Conservation (phyloP, 805 yeast genomes). For the Cyberlindnera misumaiensis region DNA sequence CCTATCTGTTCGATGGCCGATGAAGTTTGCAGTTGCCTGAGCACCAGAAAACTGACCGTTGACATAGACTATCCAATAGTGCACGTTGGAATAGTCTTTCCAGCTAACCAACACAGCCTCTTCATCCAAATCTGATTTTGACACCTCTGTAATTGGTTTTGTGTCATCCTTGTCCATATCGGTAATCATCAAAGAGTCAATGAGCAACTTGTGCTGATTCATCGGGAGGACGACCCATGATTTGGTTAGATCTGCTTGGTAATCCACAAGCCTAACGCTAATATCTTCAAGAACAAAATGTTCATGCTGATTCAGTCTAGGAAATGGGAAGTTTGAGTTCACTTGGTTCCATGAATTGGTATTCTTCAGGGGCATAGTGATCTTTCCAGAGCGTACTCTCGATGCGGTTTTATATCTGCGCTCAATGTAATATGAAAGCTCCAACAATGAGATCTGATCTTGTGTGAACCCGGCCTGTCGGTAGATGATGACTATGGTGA, state of each 20-base stretch:
- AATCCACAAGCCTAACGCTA: constrained; percentile 2
- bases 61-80: constrained; percentile 27
- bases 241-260: not conserved
- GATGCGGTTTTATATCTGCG: constrained; percentile 24
- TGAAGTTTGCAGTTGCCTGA: constrained; percentile 5
- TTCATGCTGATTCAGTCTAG: constrained; percentile 14
- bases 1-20: constrained; percentile 10
- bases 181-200: not conserved
- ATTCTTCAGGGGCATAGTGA: constrained; percentile 25
- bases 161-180: constrained; percentile 10
- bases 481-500: constrained; percentile 17
- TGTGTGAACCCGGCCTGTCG: constrained; percentile 17
- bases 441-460: constrained; percentile 22
- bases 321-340: constrained; percentile 11
- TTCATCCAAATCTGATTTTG: constrained; percentile 4
- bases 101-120: constrained; percentile 19
- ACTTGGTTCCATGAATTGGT: constrained; percentile 15
- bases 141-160: constrained; percentile 1
- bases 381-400: constrained; percentile 25
- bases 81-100: constrained; percentile 13
- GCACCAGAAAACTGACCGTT: constrained; percentile 26
- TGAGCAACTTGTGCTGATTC: constrained; percentile 1
- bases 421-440: constrained; percentile 27
- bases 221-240: constrained; percentile 3
- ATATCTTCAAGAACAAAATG: constrained; percentile 18